A percentile compares a stretch with the other conserved stretches of the same genome.
These are phyloP conservation scores for Daedalea quercina DNA, from an alignment of 768 basidiomycete genomes.

Conservation along the genomic window DNA sequence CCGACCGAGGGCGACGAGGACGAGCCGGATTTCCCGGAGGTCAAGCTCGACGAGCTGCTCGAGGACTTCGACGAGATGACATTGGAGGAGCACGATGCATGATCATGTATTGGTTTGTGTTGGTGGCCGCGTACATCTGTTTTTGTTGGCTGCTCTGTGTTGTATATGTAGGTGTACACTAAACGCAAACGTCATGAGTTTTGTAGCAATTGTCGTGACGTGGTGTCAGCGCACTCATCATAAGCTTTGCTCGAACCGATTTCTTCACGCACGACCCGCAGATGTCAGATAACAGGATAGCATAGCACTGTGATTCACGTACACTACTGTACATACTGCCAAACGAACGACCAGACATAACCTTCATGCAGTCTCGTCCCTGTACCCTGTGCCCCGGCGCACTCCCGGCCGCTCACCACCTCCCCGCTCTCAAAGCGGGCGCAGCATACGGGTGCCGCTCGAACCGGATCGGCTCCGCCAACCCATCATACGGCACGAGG, in stretches of 20 bases:
- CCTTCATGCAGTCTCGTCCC: no score
- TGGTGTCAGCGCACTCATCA: no score
- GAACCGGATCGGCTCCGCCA: not conserved
- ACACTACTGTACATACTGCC: no score
- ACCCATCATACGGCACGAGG: not conserved
- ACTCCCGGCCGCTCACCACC: no score
- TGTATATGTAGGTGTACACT: not conserved
- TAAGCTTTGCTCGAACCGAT: no score
- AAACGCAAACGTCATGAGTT: no score
- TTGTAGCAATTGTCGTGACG: no score
- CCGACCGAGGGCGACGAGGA: conserved; percentile 78
- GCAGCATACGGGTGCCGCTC: not conserved
- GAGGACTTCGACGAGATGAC: conserved; percentile 93
- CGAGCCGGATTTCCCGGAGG: conserved; percentile 85
- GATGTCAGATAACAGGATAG: no score
- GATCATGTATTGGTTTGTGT: not conserved
- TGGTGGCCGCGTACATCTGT: not conserved
- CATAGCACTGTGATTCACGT: no score
- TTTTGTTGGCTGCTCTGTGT: not conserved
- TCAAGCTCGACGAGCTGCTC: conserved; percentile 77
- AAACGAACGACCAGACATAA: no score
- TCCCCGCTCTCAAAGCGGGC: not conserved
- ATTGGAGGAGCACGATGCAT: conserved; percentile 37
- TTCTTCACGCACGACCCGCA: no score
- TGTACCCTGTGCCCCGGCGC: no score